Evolutionary conservation across 768 basidiomycete genomes (phyloP), one percentile per base, ranked within the genome.

Genomic region (Dendrothele bispora): DNA sequence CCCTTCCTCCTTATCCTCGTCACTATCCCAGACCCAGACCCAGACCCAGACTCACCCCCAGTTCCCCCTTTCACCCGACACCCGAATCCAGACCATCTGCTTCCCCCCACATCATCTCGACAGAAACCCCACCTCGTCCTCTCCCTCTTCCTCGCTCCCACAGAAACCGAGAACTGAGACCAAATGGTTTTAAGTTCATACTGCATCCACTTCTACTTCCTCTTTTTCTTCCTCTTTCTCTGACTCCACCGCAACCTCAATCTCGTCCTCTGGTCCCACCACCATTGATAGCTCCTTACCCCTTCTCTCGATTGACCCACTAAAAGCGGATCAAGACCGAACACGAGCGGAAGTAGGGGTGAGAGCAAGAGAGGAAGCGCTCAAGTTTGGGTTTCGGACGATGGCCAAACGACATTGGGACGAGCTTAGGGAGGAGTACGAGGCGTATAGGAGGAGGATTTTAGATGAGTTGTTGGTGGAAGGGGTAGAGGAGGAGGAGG

Each of bases 111-210:
- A 90, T 55, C 77, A 84, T 59, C 74, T 78, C 39, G 86, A 88
- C 59, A 72, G 7, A 4, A 15, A 38, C 12, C 14, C 24, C 37
- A 38, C 26, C 15, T 4, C 25, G 2, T 20, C 32, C 21, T 36
- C 44, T 11, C n/a, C 22, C 11, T 30, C 15, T 26, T 20, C 32
- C 21, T 36, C 44, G 7, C n/a, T 29, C 11, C 41, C 15, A 20
- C 41, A 29, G 5, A 14, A 72, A 43, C 80, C 84, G 12, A 78
- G n/a, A 66, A 2, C 73, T 75, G 2, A 77, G 65, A 12, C 80
- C 84, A 2, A 77, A 86, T 69, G 86, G 86, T 1, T 91, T 91
- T 52, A 87, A 88, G 0, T 76, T 92, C 24, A 67, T n/a, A n/a
- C n/a, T n/a, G n/a, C n/a, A n/a, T n/a, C n/a, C n/a, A n/a, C n/a